Evolutionary conservation across 2,329 filamentous ascomycete species (phyloP).

Genomic region (Xylariaceae sp.): DNA sequence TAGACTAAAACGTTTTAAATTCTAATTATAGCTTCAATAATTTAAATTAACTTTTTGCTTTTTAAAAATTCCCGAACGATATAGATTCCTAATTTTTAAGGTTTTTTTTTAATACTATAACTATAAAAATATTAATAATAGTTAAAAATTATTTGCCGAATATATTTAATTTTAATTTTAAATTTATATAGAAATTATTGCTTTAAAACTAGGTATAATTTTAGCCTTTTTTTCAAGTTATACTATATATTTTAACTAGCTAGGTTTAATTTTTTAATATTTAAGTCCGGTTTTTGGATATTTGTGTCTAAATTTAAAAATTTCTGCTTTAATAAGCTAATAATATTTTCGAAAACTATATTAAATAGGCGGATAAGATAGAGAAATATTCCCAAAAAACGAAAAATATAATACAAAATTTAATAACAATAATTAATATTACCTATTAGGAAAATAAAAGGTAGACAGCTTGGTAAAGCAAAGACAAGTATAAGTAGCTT

Average conservation of each 20-base stretch:
- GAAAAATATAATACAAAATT: neutral
- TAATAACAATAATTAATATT: neutral
- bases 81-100: neutral
- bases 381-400: neutral
- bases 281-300: neutral
- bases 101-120: neutral
- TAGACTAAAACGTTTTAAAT: neutral
- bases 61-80: neutral
- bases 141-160: neutral
- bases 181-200: neutral
- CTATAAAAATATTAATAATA: neutral
- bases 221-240: neutral
- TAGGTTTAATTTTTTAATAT: neutral
- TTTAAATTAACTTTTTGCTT: neutral
- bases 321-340: neutral
- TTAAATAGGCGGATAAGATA: neutral
- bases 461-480: neutral
- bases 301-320: neutral
- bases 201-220: neutral
- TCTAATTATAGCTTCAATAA: neutral
- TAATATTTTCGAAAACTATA: neutral
- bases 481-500: neutral
- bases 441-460: neutral
- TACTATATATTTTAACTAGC: neutral
- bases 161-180: neutral